phyloP scores from a whole-genome alignment of 2,329 filamentous ascomycete genomes.

The Stagonosporopsis cucurbitacearum region DNA sequence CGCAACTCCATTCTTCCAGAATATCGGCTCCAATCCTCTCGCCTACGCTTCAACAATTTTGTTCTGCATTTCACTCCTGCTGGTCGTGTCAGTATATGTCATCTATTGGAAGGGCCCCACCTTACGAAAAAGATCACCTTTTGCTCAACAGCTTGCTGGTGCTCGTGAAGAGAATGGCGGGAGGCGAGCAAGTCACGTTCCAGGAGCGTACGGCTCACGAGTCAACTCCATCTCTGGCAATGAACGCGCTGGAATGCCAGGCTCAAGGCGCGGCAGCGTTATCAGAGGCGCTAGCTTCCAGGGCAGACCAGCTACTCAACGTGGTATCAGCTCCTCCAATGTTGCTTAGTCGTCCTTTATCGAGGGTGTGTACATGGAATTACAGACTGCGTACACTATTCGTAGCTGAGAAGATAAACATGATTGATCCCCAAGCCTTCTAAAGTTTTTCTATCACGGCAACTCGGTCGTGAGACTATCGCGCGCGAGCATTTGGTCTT shows the following conservation, averaged over 20 bases:
- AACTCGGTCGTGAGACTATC: too few species aligned
- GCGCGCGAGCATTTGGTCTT: too few species aligned
- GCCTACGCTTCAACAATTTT: constrained; percentile 65
- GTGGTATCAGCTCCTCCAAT: constrained; percentile 3
- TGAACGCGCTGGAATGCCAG: constrained; percentile 23
- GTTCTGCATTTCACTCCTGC: constrained; percentile 57
- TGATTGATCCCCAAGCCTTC: too few species aligned
- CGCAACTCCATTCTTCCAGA: constrained; percentile 65
- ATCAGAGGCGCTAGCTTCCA: constrained; percentile 30
- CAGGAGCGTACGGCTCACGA: constrained; percentile 41
- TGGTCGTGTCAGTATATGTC: constrained; percentile 53
- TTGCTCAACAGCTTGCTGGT: constrained; percentile 57
- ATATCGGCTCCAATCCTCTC: constrained; percentile 51
- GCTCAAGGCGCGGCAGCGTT: constrained; percentile 39
- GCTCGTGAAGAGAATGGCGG: constrained; percentile 43
- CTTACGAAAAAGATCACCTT: constrained; percentile 60
- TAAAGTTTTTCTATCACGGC: too few species aligned
- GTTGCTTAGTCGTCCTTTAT: background rate
- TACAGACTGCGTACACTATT: too few species aligned
- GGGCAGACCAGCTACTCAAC: constrained; percentile 17
- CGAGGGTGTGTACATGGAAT: too few species aligned
- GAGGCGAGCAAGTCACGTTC: constrained; percentile 40
- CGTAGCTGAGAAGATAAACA: too few species aligned
- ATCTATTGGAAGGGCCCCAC: constrained; percentile 62
- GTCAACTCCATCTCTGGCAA: constrained; percentile 35